Base-by-base conservation (phyloP, 2,329 filamentous ascomycete species). In the Xenoacremonium recifei region DNA sequence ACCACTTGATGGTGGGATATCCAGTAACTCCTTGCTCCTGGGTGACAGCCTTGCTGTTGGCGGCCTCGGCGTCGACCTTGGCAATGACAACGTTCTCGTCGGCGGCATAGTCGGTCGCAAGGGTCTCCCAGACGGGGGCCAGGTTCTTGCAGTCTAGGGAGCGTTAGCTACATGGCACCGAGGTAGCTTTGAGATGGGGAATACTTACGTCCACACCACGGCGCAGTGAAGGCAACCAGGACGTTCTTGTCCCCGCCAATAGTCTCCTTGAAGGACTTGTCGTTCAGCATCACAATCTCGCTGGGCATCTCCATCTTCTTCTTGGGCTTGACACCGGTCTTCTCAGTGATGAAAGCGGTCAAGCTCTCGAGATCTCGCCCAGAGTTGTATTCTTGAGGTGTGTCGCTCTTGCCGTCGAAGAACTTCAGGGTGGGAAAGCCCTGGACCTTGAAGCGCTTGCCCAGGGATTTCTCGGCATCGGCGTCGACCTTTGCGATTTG, bases 1-100 rank as follows among this genome's bases (percentile, higher is more conserved):
- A 99, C 80, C 85, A 99, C 75, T 96, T 96, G 76, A 99, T 96
- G 49, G 93, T 99, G 37, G 93, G 93, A 77, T 95, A 99, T 25
- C 86, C 89, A 41, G 78, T 79, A 54, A 99, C 81, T 47, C 84
- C 89, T 63, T 93, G 84, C 38, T 84, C 82, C 62, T 81, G 69
- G 38, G 90, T 85, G 37, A 84, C 82, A 33, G 79, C 79, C 72
- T 96, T 96, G 67, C 85, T 82, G 68, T 89, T 89, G 57, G 88
- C 83, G 21, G 86, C 82, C 71, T 99, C 92, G 61, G 89, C 91
- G 63, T 99, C 92, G 48, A 99, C 86, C 76, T 99, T 97, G 67
- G 90, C 93, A 60, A 99, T 83, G 33, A 96, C 64, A 50, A 99
- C 89, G 52, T 79, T 76, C 46, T 82, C 69, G 60, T 99, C 93